These are phyloP conservation scores for Drechslera avenae DNA, from an alignment of 2,329 filamentous ascomycete species.

Conservation along the genomic window DNA sequence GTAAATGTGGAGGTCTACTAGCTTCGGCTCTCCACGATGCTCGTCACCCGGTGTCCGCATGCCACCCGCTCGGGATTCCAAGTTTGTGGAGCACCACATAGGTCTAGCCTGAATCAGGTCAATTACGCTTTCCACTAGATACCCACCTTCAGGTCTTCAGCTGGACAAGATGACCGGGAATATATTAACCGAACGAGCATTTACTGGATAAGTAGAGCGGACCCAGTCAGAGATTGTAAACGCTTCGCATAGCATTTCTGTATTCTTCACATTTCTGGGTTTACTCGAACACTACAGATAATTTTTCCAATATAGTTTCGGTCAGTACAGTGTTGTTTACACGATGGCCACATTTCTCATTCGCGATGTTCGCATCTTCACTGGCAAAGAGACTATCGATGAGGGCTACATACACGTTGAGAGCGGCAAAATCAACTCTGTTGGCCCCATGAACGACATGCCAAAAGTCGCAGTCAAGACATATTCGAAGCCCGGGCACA, in stretches of 20 bases:
- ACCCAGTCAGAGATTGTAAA: not conserved
- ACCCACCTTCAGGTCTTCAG: not conserved
- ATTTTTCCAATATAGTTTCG: no score
- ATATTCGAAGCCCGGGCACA: conserved; percentile 54
- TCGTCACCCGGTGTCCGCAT: not conserved
- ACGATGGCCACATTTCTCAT: conserved; percentile 48
- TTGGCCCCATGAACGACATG: conserved; percentile 29
- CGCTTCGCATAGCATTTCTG: no score
- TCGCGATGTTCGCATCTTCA: conserved; percentile 55
- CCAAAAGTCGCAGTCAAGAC: conserved; percentile 25
- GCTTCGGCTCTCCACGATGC: conserved; percentile 16
- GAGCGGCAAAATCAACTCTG: conserved; percentile 49
- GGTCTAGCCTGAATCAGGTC: no score
- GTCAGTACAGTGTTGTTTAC: not conserved
- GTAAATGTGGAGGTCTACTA: not conserved
- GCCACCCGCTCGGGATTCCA: not conserved
- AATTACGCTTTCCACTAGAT: no score
- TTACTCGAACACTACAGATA: no score
- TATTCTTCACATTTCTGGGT: no score
- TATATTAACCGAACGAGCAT: not conserved
- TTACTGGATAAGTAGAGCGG: not conserved
- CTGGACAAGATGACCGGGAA: no score
- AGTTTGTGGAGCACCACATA: no score
- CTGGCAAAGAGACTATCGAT: conserved; percentile 51
- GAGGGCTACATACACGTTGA: conserved; percentile 50